Conservation (phyloP, 1,139 yeast genomes). For the Kurtzmaniella natalensis region DNA sequence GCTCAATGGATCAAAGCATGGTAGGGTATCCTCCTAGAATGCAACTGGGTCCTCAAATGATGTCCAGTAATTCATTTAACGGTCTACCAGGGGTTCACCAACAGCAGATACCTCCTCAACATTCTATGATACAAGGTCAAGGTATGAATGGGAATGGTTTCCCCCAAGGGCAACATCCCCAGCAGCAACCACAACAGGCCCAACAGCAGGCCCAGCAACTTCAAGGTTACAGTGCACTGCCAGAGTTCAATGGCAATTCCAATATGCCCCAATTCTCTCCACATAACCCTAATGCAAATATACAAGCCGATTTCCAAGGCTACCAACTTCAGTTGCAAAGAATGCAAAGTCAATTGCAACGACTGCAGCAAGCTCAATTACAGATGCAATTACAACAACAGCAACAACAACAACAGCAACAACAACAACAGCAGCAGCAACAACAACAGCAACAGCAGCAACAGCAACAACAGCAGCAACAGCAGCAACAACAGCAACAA, state of each 20-base stretch:
- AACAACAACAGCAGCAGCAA: constrained; percentile 5
- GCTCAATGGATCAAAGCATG: constrained; percentile 11
- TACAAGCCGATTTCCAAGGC: constrained; percentile 7
- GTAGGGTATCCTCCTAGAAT: too few species aligned
- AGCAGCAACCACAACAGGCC: constrained; percentile 14
- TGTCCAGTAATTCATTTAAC: background rate
- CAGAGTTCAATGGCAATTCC: background rate
- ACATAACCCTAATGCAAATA: background rate
- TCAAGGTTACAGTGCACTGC: constrained; percentile 4
- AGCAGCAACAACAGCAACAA: constrained; percentile 9
- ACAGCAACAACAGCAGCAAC: constrained; percentile 20
- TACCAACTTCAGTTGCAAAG: constrained; percentile 13
- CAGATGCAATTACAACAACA: constrained; percentile 4
- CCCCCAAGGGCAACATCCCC: constrained; percentile 15
- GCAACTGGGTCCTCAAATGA: constrained; percentile 25
- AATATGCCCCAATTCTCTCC: constrained; percentile 1
- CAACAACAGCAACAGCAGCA: constrained; percentile 9
- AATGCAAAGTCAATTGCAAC: constrained; percentile 13
- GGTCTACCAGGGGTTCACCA: constrained; percentile 12
- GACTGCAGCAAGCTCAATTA: constrained; percentile 14
- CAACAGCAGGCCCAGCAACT: constrained; percentile 13
- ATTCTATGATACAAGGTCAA: background rate
- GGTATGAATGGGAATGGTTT: constrained; percentile 1
- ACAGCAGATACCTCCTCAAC: background rate
- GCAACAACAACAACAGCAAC: constrained; percentile 2